Evolutionary conservation across 768 basidiomycete species (phyloP).

Genomic region (Suillus sp.): DNA sequence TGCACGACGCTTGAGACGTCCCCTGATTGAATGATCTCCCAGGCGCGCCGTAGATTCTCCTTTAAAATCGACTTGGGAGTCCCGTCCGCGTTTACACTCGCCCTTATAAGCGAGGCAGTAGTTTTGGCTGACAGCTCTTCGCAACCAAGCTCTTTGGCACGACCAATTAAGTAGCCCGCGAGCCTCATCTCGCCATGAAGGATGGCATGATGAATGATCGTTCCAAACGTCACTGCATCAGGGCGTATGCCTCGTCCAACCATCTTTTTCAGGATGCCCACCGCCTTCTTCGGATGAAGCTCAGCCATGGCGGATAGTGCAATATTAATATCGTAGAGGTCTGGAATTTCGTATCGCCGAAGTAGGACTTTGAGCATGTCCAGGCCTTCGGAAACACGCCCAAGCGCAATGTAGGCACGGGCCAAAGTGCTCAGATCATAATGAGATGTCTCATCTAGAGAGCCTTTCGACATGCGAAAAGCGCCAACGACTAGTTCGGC

Average conservation of each 20-base stretch:
- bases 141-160: constrained; percentile 39
- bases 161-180: constrained; percentile 43
- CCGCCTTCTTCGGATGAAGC: constrained; percentile 48
- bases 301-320: constrained; percentile 56
- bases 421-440: constrained; percentile 59
- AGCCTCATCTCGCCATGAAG: constrained; percentile 45
- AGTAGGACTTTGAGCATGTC: constrained; percentile 48
- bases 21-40: constrained; percentile 45
- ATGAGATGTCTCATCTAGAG: constrained; percentile 51
- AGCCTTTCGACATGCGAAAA: constrained; percentile 46
- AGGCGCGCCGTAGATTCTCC: constrained; percentile 42
- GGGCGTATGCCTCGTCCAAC: constrained; percentile 47
- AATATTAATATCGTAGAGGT: constrained; percentile 67
- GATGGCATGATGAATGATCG: constrained; percentile 61
- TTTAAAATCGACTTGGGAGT: constrained; percentile 27
- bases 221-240: constrained; percentile 58
- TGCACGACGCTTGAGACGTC: constrained; percentile 37
- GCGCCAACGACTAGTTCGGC: constrained; percentile 45
- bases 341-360: constrained; percentile 53
- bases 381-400: constrained; percentile 49
- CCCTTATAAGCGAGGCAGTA: constrained; percentile 48
- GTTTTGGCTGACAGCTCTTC: constrained; percentile 48
- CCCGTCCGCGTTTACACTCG: constrained; percentile 35
- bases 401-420: constrained; percentile 61
- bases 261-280: constrained; percentile 54